phyloP scores from a whole-genome alignment of 805 yeast genomes.

The Torulaspora indica region DNA sequence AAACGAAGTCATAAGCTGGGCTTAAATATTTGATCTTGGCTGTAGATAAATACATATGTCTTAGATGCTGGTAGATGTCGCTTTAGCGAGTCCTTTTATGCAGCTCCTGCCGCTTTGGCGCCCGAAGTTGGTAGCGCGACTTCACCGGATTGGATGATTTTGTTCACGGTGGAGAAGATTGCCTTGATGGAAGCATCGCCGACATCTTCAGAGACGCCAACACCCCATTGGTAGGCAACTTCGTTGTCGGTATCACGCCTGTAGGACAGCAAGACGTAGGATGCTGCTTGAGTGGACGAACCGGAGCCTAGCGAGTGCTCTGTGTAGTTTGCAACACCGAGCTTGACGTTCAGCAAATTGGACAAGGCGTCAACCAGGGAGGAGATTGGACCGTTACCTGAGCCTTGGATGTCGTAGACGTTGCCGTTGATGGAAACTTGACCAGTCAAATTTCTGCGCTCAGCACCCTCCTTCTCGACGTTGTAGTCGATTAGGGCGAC shows the following conservation, averaged over 20 bases:
- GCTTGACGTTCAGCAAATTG: conserved; percentile 44
- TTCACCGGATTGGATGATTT: conserved; percentile 31
- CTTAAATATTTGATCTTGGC: neutral
- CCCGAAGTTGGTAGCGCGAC: conserved; percentile 23
- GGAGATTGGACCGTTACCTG: conserved; percentile 78
- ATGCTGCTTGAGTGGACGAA: conserved; percentile 67
- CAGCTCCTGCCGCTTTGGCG: conserved; percentile 21
- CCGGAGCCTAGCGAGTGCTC: conserved; percentile 75
- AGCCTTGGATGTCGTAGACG: conserved; percentile 43
- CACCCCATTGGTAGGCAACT: conserved; percentile 67
- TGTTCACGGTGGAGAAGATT: conserved; percentile 59
- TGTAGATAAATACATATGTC: conserved; percentile 4
- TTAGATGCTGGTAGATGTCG: neutral
- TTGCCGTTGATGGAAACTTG: conserved; percentile 39
- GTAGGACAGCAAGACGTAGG: conserved; percentile 59
- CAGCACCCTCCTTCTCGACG: conserved; percentile 37
- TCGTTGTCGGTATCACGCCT: conserved; percentile 41
- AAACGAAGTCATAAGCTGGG: neutral
- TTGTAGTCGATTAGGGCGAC: conserved; percentile 42
- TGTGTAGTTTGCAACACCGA: conserved; percentile 61
- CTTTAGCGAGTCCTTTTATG: conserved; percentile 9
- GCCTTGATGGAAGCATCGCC: conserved; percentile 78
- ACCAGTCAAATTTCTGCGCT: conserved; percentile 42
- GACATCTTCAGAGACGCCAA: conserved; percentile 86
- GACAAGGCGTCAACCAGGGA: conserved; percentile 64